Conservation (phyloP, 495 filamentous ascomycete species). For the Parathielavia appendiculata region DNA sequence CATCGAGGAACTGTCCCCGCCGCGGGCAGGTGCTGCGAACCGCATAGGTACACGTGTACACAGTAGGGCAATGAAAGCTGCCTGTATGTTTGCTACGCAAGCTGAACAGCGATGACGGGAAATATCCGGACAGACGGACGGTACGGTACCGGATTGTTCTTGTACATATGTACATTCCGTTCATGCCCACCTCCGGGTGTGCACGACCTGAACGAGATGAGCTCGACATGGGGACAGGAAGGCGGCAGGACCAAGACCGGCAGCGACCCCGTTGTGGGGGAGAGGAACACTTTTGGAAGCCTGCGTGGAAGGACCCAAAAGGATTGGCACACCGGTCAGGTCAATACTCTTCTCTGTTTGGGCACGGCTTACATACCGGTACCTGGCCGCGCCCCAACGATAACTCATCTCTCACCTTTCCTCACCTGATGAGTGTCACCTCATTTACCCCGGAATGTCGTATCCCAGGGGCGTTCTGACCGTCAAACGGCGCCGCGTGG, state of each 20-base stretch:
- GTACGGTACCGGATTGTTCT: background rate
- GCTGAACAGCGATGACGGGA: background rate
- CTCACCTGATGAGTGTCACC: constrained; percentile 4
- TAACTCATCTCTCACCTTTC: background rate
- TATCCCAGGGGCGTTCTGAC: background rate
- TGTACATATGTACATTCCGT: background rate
- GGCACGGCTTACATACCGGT: constrained; percentile 1
- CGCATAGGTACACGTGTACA: too few species aligned
- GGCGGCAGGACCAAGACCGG: background rate
- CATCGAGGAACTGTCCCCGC: background rate
- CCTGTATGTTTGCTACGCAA: background rate
- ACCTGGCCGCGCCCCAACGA: background rate
- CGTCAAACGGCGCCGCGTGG: constrained; percentile 18
- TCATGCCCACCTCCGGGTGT: background rate
- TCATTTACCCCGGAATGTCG: constrained; percentile 4
- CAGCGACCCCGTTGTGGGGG: constrained; percentile 5
- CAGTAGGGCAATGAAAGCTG: background rate
- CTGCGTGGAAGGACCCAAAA: constrained; percentile 3
- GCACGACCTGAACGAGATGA: constrained; percentile 13
- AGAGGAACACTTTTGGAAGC: constrained; percentile 23
- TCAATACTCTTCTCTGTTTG: background rate
- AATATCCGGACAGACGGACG: background rate
- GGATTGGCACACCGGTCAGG: constrained; percentile 6
- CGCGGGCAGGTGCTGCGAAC: background rate
- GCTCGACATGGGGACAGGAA: background rate